Evolutionary conservation across 139 green algal species (phyloP).

Genomic region (Micractinium conductrix): DNA sequence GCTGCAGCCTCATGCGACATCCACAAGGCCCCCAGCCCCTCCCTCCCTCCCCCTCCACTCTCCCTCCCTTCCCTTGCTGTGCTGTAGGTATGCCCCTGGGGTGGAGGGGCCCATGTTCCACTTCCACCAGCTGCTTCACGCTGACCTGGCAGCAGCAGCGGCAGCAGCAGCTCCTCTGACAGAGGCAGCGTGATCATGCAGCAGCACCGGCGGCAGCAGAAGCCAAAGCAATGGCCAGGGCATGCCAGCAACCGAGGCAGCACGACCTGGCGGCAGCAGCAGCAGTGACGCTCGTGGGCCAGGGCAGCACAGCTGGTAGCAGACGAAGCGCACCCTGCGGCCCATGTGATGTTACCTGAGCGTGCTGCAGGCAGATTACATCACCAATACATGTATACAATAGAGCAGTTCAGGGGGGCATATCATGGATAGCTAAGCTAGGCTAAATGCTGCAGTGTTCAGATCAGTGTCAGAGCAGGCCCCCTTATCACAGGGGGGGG

Average conservation of each 20-base stretch:
- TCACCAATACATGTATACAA: too few relatives aligned
- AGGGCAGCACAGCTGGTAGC: neutral
- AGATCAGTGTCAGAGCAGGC: neutral
- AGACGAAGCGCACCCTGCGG: too few relatives aligned
- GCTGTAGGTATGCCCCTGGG: conserved; percentile 56
- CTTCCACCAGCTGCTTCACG: conserved; percentile 59
- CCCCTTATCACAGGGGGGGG: neutral
- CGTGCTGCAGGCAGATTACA: too few relatives aligned
- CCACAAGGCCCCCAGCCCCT: too few relatives aligned
- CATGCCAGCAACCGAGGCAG: neutral
- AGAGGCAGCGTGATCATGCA: neutral
- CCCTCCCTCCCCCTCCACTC: too few relatives aligned
- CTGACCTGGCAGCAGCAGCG: neutral
- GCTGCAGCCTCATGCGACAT: too few relatives aligned
- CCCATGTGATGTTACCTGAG: too few relatives aligned
- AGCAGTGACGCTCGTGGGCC: neutral
- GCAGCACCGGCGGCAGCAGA: neutral
- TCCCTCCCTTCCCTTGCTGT: neutral
- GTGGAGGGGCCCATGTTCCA: conserved; percentile 65
- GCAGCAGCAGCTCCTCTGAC: neutral
- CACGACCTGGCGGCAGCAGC: neutral
- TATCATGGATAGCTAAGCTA: neutral
- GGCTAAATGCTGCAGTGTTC: too few relatives aligned
- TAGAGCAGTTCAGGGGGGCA: neutral
- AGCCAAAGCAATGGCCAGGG: neutral